phyloP scores from a whole-genome alignment of 2,329 filamentous ascomycete genomes.

The Coniella vitis region DNA sequence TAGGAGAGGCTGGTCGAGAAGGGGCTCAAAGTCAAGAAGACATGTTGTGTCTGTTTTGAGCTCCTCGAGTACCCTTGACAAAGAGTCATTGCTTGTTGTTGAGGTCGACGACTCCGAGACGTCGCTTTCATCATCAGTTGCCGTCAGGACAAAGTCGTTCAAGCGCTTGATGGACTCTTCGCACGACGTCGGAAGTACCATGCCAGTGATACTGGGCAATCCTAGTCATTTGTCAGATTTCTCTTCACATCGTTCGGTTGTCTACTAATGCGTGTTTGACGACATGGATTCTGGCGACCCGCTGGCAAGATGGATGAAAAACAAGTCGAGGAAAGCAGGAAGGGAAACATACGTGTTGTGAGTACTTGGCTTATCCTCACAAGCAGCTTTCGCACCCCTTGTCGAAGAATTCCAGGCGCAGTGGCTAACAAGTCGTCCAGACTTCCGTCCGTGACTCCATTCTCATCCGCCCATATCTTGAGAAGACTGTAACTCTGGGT shows the following conservation, averaged over 20 bases:
- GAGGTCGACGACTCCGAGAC: neutral
- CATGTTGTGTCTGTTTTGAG: conserved; percentile 5
- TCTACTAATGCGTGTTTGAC: too few species aligned
- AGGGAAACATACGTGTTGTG: neutral
- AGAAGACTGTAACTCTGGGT: neutral
- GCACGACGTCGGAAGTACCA: neutral
- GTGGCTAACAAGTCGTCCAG: neutral
- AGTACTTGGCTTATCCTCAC: conserved; percentile 1
- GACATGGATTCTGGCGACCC: too few species aligned
- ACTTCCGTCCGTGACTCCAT: neutral
- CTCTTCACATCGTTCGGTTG: too few species aligned
- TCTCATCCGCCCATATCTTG: conserved; percentile 4
- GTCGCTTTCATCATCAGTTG: neutral
- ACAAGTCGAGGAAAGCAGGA: neutral
- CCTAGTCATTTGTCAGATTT: neutral
- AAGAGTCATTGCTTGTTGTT: neutral
- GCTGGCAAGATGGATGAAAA: too few species aligned
- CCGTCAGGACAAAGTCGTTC: neutral
- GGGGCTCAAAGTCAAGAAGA: conserved; percentile 6
- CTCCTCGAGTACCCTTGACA: neutral
- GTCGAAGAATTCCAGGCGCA: neutral
- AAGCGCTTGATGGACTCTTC: neutral
- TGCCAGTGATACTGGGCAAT: neutral
- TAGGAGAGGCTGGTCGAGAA: conserved; percentile 2
- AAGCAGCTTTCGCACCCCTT: neutral